phyloP scores from a whole-genome alignment of 768 basidiomycete genomes.

The Suillus lakei region DNA sequence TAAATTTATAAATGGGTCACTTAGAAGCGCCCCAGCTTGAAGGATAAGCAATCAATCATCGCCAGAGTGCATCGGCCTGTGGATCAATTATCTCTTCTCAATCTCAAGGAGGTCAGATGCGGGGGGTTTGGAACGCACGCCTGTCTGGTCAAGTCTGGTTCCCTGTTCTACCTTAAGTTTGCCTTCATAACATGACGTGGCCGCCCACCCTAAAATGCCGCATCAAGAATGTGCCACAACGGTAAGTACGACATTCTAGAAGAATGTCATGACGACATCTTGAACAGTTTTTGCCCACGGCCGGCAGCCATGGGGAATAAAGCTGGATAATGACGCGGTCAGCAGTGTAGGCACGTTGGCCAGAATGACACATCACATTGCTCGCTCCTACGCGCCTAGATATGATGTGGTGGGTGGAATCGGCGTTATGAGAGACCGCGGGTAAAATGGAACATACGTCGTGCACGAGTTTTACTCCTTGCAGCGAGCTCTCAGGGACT shows the following conservation, averaged over 20 bases:
- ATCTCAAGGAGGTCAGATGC: not conserved
- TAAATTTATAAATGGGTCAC: not conserved
- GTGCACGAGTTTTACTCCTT: not conserved
- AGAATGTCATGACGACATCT: not conserved
- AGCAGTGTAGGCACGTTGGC: not conserved
- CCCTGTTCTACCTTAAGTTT: not conserved
- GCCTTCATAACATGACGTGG: not conserved
- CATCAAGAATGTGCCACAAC: not conserved
- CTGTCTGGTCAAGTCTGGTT: not conserved
- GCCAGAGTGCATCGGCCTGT: not conserved
- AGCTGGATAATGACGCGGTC: not conserved
- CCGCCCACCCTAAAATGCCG: not conserved
- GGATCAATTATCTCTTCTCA: not conserved
- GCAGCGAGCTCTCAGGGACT: not conserved
- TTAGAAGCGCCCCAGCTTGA: not conserved
- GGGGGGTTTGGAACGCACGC: not conserved
- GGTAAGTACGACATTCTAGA: not conserved
- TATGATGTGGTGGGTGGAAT: not conserved
- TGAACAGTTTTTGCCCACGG: not conserved
- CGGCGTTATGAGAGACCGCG: not conserved
- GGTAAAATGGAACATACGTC: not conserved
- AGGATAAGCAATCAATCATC: not conserved
- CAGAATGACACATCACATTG: not conserved
- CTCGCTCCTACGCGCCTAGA: not conserved
- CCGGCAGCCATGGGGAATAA: not conserved